A percentile compares a stretch with the other conserved stretches of the same genome.
Evolutionary conservation across 306 rosid genomes (phyloP).

Genomic region (Geum urbanum): DNA sequence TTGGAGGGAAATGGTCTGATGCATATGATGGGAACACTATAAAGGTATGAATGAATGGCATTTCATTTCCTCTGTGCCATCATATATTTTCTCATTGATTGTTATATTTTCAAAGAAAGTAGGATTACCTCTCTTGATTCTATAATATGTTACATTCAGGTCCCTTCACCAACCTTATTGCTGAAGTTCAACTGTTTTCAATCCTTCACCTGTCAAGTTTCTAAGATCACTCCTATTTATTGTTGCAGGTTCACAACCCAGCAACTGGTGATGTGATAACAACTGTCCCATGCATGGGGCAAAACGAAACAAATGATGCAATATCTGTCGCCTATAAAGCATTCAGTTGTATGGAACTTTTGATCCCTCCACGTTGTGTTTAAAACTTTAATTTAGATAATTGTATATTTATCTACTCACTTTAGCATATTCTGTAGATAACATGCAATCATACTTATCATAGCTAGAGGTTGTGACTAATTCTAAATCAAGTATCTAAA

Average conservation of each 20-base stretch:
- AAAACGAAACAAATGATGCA: constrained; percentile 84
- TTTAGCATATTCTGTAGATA: not conserved
- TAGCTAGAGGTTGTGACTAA: not conserved
- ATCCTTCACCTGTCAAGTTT: not conserved
- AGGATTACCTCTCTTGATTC: not conserved
- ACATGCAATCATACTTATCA: not conserved
- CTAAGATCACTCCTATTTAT: not conserved
- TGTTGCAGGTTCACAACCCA: constrained; percentile 76
- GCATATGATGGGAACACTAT: constrained; percentile 81
- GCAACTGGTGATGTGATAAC: constrained; percentile 85
- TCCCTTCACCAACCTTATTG: not conserved
- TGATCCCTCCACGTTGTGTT: constrained; percentile 16
- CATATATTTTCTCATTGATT: not conserved
- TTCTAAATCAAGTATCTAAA: constrained; percentile 4
- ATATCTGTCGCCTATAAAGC: constrained; percentile 81
- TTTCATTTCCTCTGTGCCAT: not conserved
- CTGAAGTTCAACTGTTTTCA: not conserved
- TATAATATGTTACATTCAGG: not conserved
- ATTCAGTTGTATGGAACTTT: constrained; percentile 49
- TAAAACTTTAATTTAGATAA: constrained; percentile 12
- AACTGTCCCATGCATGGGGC: constrained; percentile 84
- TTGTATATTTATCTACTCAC: not conserved
- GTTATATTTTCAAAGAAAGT: not conserved
- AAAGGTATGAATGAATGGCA: constrained; percentile 39
- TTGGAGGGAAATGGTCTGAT: constrained; percentile 88